Evolutionary conservation across 2,329 filamentous ascomycete species (phyloP), one percentile per base, ranked within the genome.

Genomic region (Aspergillus terreus): DNA sequence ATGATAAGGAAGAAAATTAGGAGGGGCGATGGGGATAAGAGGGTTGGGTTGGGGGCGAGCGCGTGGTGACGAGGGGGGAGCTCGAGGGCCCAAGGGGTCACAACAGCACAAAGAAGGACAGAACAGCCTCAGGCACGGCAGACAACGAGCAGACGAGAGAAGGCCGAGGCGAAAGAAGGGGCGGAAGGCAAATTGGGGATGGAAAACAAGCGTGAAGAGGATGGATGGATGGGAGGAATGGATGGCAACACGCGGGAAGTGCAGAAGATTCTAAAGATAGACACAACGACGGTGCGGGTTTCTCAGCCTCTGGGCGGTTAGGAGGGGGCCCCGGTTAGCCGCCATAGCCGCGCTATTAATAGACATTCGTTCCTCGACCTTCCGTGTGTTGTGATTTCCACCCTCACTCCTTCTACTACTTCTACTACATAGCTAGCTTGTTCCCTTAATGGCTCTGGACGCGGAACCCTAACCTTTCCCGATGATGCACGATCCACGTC

Each of bases 181-280:
- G 21, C 27, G 14, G 40, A 32, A 43, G 42, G 44, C 30, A 50
- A 49, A 51, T 49, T 54, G 49, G 48, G 47, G 58, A 57, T 59
- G 51, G 53, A 48, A 55, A 46, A 49, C 47, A 40, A 57, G 42
- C 21, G 35, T 12, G 19, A 23, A 15, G 19, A 48, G 47, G 53
- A 44, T 58, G 52, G 57, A 51, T 57, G 55, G 50, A 58, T 57
- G 55, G 50, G 44, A 47, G 46, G 40, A 43, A 51, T 53, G 53
- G 53, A 55, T 44, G 46, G 59, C 54, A 57, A 58, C 55, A 56
- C 58, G 54, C 62, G 62, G 52, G 59, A 60, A 51, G 58, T 63
- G 53, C 62, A 65, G 58, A 65, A 59, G 58, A 65, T 66, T 59
- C 64, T 67, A 62, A 69, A 64, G 60, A 68, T 66, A 66, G 63